Percentiles rank a stretch among this genome's conserved stretches.
These are phyloP conservation scores for Fraxinus dipetala DNA, from an alignment of 305 asterid species.

Conservation along the genomic window DNA sequence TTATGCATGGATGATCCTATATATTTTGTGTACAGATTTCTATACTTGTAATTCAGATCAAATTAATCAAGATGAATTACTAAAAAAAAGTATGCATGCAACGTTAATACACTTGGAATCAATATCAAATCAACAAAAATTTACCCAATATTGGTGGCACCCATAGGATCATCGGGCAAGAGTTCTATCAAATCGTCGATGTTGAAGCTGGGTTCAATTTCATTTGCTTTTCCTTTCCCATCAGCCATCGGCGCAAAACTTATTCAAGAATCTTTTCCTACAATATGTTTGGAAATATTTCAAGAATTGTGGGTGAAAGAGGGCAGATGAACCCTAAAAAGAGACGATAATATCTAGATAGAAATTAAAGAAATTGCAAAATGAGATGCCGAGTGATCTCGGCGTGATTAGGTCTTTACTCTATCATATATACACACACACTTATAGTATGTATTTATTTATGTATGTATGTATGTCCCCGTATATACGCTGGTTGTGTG, in stretches of 20 bases:
- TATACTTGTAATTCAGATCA: neutral
- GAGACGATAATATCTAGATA: neutral
- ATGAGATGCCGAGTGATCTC: neutral
- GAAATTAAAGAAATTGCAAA: neutral
- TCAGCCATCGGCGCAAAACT: constrained; percentile 25
- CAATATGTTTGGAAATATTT: neutral
- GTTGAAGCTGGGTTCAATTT: constrained; percentile 18
- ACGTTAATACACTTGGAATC: neutral
- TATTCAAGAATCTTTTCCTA: neutral
- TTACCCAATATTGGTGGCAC: constrained; percentile 26
- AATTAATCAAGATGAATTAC: neutral
- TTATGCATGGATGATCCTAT: neutral
- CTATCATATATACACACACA: neutral
- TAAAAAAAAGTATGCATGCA: constrained; percentile 22
- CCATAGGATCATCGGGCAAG: constrained; percentile 27
- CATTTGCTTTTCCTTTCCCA: constrained; percentile 15
- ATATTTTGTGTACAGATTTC: neutral
- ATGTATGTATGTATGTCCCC: neutral
- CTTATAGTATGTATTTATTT: neutral
- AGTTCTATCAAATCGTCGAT: constrained; percentile 25
- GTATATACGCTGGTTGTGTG: neutral
- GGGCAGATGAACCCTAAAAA: neutral
- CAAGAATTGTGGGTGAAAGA: neutral
- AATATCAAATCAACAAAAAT: neutral
- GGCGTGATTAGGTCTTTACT: neutral